These are phyloP conservation scores for Cornus suecica DNA, from an alignment of 148 eudicot species.

Conservation along the genomic window DNA sequence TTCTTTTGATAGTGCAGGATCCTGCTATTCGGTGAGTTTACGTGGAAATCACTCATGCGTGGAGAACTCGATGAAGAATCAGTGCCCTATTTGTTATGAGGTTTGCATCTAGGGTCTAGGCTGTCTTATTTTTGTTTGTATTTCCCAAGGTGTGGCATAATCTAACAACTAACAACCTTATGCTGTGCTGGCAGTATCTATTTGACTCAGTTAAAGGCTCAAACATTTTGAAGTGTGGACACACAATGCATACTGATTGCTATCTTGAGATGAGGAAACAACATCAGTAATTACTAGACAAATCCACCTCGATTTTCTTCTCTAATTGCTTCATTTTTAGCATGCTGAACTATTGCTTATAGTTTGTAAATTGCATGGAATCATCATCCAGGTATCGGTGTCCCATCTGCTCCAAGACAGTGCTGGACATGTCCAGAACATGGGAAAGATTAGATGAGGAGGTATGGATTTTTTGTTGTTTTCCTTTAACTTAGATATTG, in stretches of 20 bases:
- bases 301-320: slow-evolving; percentile 6
- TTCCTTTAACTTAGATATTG: not conserved
- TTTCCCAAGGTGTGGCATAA: not conserved
- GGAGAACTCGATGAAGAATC: slow-evolving; percentile 82
- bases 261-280: slow-evolving; percentile 44
- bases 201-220: slow-evolving; percentile 70
- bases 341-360: not conserved
- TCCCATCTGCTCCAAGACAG: slow-evolving; percentile 81
- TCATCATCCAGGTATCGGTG: slow-evolving; percentile 68
- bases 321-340: not conserved
- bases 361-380: not conserved
- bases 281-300: slow-evolving; percentile 57
- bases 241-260: slow-evolving; percentile 74
- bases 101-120: slow-evolving; percentile 32
- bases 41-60: slow-evolving; percentile 79
- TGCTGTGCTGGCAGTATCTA: slow-evolving; percentile 56
- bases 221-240: slow-evolving; percentile 72
- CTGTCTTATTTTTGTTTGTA: not conserved
- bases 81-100: slow-evolving; percentile 95
- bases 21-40: slow-evolving; percentile 60
- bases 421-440: slow-evolving; percentile 44
- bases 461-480: slow-evolving; percentile 31
- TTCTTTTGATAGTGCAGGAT: slow-evolving; percentile 41
- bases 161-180: not conserved
- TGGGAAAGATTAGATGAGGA: slow-evolving; percentile 75